Conservation (phyloP, 768 basidiomycete genomes). For the Termitomyces sp. region DNA sequence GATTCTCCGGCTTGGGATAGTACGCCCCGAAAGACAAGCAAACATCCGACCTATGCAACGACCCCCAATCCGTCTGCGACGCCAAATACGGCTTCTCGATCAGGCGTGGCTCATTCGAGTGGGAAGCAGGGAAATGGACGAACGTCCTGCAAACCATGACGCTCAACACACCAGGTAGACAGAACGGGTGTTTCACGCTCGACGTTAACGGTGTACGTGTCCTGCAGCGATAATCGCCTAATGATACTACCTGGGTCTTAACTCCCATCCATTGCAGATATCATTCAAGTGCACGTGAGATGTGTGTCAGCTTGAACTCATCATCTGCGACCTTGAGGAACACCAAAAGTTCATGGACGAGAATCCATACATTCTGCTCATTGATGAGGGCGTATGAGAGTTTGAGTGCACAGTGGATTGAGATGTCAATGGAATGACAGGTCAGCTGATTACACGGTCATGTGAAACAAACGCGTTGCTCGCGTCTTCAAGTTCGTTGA, state of each 20-base stretch:
- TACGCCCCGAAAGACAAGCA: conserved; percentile 78
- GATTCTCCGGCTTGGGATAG: conserved; percentile 35
- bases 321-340: conserved; percentile 99
- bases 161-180: conserved; percentile 72
- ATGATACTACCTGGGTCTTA: conserved; percentile 90
- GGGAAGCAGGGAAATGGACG: conserved; percentile 67
- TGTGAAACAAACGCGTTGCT: no score
- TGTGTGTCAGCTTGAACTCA: conserved; percentile 98
- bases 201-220: conserved; percentile 59
- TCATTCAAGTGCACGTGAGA: conserved; percentile 92
- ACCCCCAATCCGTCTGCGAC: conserved; percentile 63
- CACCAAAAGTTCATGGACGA: conserved; percentile 88
- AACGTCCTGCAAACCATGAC: conserved; percentile 63
- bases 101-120: conserved; percentile 70
- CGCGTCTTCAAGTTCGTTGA: no score
- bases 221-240: conserved; percentile 91
- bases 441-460: no score
- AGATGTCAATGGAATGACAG: no score
- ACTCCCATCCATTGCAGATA: conserved; percentile 98
- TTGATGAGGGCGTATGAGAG: conserved; percentile 97
- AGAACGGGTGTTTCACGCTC: conserved; percentile 64
- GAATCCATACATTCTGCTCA: conserved; percentile 88
- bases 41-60: conserved; percentile 53
- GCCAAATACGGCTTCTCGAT: conserved; percentile 70
- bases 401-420: conserved; percentile 95